Percentiles rank a stretch among this genome's conserved stretches.
Evolutionary conservation across 257 asterid species (phyloP).

Genomic region (Osmanthus fragrans): DNA sequence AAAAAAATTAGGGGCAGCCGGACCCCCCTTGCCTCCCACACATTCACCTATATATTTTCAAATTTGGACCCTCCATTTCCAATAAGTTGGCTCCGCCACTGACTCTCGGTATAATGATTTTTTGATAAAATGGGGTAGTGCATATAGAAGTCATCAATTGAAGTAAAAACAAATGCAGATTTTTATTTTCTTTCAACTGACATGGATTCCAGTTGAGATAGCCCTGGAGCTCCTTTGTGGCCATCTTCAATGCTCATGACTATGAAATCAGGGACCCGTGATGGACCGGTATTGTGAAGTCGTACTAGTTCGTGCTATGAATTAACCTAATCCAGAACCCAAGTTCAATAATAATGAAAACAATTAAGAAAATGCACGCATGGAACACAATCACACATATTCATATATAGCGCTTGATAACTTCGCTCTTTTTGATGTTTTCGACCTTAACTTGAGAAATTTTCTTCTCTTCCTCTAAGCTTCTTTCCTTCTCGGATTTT

Average conservation of each 20-base stretch:
- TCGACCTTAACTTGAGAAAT: too few species aligned
- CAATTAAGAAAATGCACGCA: background rate
- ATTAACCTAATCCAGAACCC: background rate
- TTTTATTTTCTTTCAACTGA: conserved; percentile 29
- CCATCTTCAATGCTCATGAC: conserved; percentile 98
- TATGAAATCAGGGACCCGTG: conserved; percentile 72
- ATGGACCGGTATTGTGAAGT: conserved; percentile 81
- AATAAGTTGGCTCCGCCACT: too few species aligned
- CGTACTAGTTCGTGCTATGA: conserved; percentile 62
- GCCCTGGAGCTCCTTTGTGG: conserved; percentile 63
- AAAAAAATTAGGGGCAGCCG: too few species aligned
- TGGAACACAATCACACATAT: too few species aligned
- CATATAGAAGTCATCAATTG: conserved; percentile 9
- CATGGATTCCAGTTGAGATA: conserved; percentile 70
- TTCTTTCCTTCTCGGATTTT: too few species aligned
- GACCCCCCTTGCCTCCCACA: too few species aligned
- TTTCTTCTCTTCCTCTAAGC: too few species aligned
- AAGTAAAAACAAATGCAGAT: conserved; percentile 3
- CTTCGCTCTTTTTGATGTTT: too few species aligned
- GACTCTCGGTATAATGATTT: too few species aligned
- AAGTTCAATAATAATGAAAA: background rate
- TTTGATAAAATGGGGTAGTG: background rate
- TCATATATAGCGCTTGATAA: too few species aligned
- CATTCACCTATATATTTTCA: too few species aligned
- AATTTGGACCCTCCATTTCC: too few species aligned